Conservation (phyloP, 495 filamentous ascomycete species). For the Endocarpon pusillum region DNA sequence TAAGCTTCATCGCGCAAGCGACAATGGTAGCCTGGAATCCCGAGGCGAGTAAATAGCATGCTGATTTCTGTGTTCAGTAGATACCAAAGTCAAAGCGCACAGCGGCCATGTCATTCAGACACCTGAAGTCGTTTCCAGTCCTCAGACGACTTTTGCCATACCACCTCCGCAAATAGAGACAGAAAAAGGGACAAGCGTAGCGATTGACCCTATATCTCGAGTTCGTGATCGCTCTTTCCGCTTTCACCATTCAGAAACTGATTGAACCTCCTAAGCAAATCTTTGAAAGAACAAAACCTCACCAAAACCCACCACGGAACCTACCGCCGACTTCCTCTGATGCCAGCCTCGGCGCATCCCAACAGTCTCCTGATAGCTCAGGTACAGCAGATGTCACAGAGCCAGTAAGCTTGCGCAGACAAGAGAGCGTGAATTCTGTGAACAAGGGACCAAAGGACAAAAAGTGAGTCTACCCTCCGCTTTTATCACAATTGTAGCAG, state of each 20-base stretch:
- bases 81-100: too few species aligned
- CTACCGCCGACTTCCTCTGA: slow-evolving; percentile 37
- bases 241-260: slow-evolving; percentile 7
- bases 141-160: too few species aligned
- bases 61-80: too few species aligned
- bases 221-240: neutral
- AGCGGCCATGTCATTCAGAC: too few species aligned
- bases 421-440: slow-evolving; percentile 5
- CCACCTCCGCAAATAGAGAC: too few species aligned
- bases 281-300: slow-evolving; percentile 63
- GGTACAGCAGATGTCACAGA: slow-evolving; percentile 24
- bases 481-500: slow-evolving; percentile 4
- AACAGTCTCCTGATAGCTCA: slow-evolving; percentile 19
- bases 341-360: slow-evolving; percentile 23
- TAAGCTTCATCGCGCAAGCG: too few species aligned
- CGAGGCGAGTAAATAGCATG: too few species aligned
- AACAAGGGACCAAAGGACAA: slow-evolving; percentile 40
- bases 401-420: slow-evolving; percentile 22
- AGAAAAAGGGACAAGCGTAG: neutral
- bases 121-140: too few species aligned
- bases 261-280: slow-evolving; percentile 41
- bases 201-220: slow-evolving; percentile 1
- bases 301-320: slow-evolving; percentile 49
- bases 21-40: too few species aligned
- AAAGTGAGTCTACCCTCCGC: slow-evolving; percentile 34